These are phyloP conservation scores for Hyphopichia burtonii DNA, from an alignment of 1,139 yeast species.

Conservation along the genomic window DNA sequence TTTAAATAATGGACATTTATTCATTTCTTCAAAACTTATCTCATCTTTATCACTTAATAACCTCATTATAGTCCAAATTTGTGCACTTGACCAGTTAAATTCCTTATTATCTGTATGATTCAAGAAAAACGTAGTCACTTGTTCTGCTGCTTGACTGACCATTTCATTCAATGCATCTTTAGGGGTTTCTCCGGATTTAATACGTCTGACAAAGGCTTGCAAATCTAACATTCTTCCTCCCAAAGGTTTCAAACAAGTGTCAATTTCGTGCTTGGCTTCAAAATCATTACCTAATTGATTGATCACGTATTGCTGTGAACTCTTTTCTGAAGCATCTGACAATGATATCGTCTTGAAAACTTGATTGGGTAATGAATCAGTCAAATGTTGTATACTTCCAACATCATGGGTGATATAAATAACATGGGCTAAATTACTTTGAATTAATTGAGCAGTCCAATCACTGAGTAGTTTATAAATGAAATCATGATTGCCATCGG, in stretches of 20 bases:
- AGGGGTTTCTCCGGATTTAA: conserved; percentile 85
- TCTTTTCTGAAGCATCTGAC: conserved; percentile 75
- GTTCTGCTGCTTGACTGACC: conserved; percentile 83
- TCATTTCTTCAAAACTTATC: conserved; percentile 52
- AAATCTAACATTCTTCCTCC: conserved; percentile 96
- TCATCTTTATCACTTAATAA: conserved; percentile 49
- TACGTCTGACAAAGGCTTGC: conserved; percentile 84
- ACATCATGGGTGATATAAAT: conserved; percentile 83
- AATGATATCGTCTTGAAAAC: conserved; percentile 74
- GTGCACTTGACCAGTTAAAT: conserved; percentile 68
- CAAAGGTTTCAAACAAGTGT: conserved; percentile 63
- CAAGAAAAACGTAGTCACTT: conserved; percentile 78
- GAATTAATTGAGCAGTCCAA: conserved; percentile 81
- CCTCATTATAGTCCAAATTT: conserved; percentile 85
- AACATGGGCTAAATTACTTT: conserved; percentile 84
- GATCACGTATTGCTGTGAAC: conserved; percentile 71
- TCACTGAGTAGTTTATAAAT: conserved; percentile 78
- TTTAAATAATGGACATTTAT: conserved; percentile 64
- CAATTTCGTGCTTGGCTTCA: conserved; percentile 36
- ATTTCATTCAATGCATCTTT: conserved; percentile 73
- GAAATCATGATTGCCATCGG: conserved; percentile 59
- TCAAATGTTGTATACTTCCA: conserved; percentile 66
- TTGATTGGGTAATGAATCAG: conserved; percentile 78
- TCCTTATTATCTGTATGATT: conserved; percentile 31
- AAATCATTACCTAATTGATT: conserved; percentile 48